Base-by-base conservation (phyloP, 257 asterid species). In the Salvia rosmarinus region DNA sequence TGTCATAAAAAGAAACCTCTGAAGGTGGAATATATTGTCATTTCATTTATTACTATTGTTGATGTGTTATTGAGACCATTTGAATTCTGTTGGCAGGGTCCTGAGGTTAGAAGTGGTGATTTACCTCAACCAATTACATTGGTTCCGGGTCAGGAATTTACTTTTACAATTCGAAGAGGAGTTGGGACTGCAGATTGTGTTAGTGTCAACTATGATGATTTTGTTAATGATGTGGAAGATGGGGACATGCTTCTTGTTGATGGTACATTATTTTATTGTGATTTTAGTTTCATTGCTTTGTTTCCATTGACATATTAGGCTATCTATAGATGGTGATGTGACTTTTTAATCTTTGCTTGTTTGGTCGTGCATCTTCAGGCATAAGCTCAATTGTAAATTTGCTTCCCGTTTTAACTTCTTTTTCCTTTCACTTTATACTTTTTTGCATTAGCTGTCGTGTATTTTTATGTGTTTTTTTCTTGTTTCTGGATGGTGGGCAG, bases 91-190 rank as follows among this genome's bases (percentile, higher is more conserved):
- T 84, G 80, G 72, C 95, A 95, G 98, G 99, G 99, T 71, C 99
- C 99, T 71, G 98, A 95, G 88, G 99, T 95, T 74, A 88, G 99
- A 76, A 91, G 98, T 72, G 99, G 99, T 13, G 99, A 95, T 78
- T 91, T 95, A 80, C 98, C 99, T 54, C 98, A 95, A 74, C 99
- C 99, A 34, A 84, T 90, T 79, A 85, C 23, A 19, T 79, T 95
- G 81, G 64, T 57, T 62, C 56, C 90, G 65, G 99, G 98, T 68
- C 97, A 95, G 79, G 99, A 91, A 73, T 95, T 91, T 77, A 91
- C 98, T 65, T 91, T 95, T 84, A 95, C 99, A 67, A 95, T 95
- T 82, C 85, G 47, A 74, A 90, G 99, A 81, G 98, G 98, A 78
- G 96, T 95, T 75, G 97, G 99, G 77, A 86, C 96, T 43, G 80